Conservation (phyloP, 2,329 filamentous ascomycete species). For the Fusarium nisikadoi region DNA sequence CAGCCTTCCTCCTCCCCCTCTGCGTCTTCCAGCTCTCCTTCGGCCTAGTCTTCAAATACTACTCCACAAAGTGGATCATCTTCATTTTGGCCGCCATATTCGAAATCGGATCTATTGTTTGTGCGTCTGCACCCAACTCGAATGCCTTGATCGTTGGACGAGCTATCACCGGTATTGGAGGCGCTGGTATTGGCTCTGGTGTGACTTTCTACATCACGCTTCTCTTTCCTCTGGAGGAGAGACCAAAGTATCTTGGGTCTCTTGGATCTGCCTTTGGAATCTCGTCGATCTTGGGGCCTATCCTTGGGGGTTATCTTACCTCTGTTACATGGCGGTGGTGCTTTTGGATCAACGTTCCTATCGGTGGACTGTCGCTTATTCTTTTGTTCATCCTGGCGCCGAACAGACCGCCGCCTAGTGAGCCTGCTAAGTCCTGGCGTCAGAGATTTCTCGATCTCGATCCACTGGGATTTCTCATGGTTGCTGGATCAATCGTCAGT, state of each 20-base stretch:
- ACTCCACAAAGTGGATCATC: conserved; percentile 21
- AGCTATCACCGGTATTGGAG: conserved; percentile 21
- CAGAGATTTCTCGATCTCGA: conserved; percentile 19
- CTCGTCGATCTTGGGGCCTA: conserved; percentile 11
- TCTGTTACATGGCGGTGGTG: conserved; percentile 28
- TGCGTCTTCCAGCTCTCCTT: conserved; percentile 29
- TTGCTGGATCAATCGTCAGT: conserved; percentile 9
- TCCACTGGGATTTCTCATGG: conserved; percentile 3
- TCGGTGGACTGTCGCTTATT: conserved; percentile 8
- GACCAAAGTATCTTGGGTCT: conserved; percentile 8
- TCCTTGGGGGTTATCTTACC: conserved; percentile 22
- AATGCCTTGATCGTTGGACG: conserved; percentile 17
- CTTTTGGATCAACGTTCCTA: conserved; percentile 30
- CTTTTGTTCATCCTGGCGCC: conserved; percentile 7
- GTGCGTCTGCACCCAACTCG: conserved; percentile 17
- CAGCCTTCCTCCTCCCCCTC: conserved; percentile 21
- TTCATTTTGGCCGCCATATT: conserved; percentile 10
- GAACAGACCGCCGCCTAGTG: not conserved
- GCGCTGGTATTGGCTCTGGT: conserved; percentile 21
- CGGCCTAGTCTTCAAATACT: conserved; percentile 26
- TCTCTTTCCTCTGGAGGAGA: conserved; percentile 5
- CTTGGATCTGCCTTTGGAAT: conserved; percentile 7
- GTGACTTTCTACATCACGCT: conserved; percentile 19
- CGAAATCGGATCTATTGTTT: conserved; percentile 12
- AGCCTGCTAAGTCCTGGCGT: conserved; percentile 2